Conservation (phyloP, 2,329 filamentous ascomycete genomes). For the Aureobasidium vineae region DNA sequence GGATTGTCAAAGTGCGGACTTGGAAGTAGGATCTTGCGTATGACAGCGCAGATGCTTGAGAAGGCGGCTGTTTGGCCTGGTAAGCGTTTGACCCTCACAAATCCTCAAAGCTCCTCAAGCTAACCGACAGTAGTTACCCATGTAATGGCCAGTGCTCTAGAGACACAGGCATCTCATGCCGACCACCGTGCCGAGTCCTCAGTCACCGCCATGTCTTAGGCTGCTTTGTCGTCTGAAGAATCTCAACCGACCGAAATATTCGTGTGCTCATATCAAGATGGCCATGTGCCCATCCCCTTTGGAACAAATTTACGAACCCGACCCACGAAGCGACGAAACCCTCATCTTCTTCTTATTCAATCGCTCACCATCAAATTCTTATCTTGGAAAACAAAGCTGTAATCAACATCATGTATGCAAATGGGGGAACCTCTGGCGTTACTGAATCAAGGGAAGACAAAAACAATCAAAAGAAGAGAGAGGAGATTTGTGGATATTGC, state of each 20-base stretch:
- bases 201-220: slow-evolving; percentile 19
- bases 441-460: neutral
- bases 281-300: neutral
- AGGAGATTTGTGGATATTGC: neutral
- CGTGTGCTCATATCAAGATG: neutral
- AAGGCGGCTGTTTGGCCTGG: slow-evolving; percentile 91
- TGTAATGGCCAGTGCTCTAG: slow-evolving; percentile 64
- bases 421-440: neutral
- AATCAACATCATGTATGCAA: slow-evolving; percentile 11
- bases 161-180: slow-evolving; percentile 63
- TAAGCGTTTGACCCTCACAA: slow-evolving; percentile 48
- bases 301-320: neutral
- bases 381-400: neutral
- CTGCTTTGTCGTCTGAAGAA: neutral
- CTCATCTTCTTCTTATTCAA: slow-evolving; percentile 1
- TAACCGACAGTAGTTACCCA: slow-evolving; percentile 57
- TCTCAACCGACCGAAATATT: neutral
- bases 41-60: slow-evolving; percentile 83
- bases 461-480: neutral
- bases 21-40: slow-evolving; percentile 77
- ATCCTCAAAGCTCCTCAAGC: neutral
- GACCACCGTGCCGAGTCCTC: slow-evolving; percentile 59
- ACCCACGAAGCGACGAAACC: slow-evolving; percentile 18
- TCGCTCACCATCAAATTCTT: slow-evolving; percentile 6
- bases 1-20: slow-evolving; percentile 65